Evolutionary conservation across 768 basidiomycete species (phyloP), one percentile per base, ranked within the genome.

Genomic region (Suillus lakei): DNA sequence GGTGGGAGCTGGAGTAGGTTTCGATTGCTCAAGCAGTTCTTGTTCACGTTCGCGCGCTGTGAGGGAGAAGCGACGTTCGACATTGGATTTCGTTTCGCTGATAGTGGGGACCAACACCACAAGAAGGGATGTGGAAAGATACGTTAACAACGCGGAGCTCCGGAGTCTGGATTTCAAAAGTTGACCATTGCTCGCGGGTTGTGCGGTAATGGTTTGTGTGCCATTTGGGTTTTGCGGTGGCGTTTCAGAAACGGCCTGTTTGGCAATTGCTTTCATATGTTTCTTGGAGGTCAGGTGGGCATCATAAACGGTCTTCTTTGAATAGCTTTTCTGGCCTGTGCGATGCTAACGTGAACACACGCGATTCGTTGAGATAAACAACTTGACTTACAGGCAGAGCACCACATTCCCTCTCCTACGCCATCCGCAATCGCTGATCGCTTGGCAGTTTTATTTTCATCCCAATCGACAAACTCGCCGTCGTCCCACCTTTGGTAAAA

Each of bases 41-140:
- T 96, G 91, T 77, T 99, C 98, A 72, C 98, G 92, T 79, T 99
- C 98, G 64, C 93, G 88, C n/a, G 97, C 94, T 2, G 98, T 99
- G 58, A 99, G 86, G 18, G 98, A 98, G 80, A 97, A 95, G 56
- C 95, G 87, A 54, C 98, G 92, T 77, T 99, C 98, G 43, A 98
- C 95, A 73, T 99, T 99, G 30, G 95, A 90, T 74, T 96, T 95
- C 0, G 98, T 97, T 72, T 99, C 98, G 67, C 88, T 87, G 38
- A 98, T 79, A 30, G 86, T 88, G 36, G 85, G 78, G 12, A 85
- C 77, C 36, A 99, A 86, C 41, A 84, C 80, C 7, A 75, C 77
- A 61, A 98, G 83, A 63, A 99, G 84, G 44, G 85, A 81, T 23
- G 90, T 85, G 54, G 86, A 81, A 56, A 97, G 85, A 71, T 89